Evolutionary conservation across 257 asterid genomes (phyloP).

Genomic region (Coffea eugenioides): DNA sequence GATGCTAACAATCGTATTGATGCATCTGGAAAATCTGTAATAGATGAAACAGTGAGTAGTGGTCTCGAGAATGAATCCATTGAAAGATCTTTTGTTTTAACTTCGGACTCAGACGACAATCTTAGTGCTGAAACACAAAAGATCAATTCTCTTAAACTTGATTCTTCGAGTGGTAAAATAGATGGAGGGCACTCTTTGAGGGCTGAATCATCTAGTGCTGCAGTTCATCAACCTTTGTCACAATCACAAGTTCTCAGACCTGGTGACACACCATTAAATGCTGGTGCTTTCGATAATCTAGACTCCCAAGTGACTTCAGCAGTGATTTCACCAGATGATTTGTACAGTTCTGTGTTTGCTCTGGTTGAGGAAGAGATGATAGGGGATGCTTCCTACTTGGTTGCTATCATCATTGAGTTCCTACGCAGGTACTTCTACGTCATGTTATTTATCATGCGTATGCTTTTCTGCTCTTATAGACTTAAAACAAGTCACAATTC

Average conservation of each 20-base stretch:
- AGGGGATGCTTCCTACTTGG: constrained; percentile 85
- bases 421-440: constrained; percentile 65
- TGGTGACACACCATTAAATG: constrained; percentile 42
- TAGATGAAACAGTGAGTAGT: constrained; percentile 34
- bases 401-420: constrained; percentile 75
- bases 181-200: constrained; percentile 34
- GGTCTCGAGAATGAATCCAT: constrained; percentile 32
- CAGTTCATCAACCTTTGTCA: constrained; percentile 38
- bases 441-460: background rate
- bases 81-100: constrained; percentile 33
- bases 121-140: constrained; percentile 22
- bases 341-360: constrained; percentile 64
- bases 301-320: constrained; percentile 67
- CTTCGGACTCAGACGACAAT: constrained; percentile 58
- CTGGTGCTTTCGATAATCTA: constrained; percentile 46
- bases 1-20: constrained; percentile 36
- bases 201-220: constrained; percentile 38
- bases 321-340: constrained; percentile 64
- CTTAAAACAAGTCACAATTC: background rate
- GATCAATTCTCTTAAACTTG: constrained; percentile 27
- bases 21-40: constrained; percentile 40
- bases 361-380: constrained; percentile 86
- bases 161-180: constrained; percentile 37
- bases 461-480: background rate
- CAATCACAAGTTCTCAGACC: constrained; percentile 42